Evolutionary conservation across 164 flowering plant genomes (phyloP).

Genomic region (Berberis thunbergii): DNA sequence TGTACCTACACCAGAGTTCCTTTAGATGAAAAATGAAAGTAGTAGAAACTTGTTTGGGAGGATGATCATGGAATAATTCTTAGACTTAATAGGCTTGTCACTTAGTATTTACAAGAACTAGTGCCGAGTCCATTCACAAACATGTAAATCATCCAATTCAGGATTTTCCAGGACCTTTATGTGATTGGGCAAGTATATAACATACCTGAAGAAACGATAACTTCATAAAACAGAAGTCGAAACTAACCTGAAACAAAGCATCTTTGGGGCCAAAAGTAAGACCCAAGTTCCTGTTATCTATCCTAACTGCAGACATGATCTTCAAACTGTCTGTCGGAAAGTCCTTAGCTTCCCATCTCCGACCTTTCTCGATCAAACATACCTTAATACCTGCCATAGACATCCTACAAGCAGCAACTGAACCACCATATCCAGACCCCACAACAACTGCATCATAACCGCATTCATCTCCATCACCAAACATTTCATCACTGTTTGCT

Average conservation of each 20-base stretch:
- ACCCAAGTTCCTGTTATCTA: slow-evolving; percentile 29
- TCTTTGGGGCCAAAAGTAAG: slow-evolving; percentile 37
- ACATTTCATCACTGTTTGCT: neutral
- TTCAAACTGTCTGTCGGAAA: slow-evolving; percentile 41
- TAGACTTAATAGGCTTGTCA: too few species aligned
- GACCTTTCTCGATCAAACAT: slow-evolving; percentile 51
- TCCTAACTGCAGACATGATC: slow-evolving; percentile 27
- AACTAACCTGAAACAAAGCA: slow-evolving; percentile 52
- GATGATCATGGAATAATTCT: too few species aligned
- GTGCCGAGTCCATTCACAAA: too few species aligned
- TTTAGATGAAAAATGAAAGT: too few species aligned
- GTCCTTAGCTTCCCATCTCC: slow-evolving; percentile 43
- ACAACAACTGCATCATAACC: slow-evolving; percentile 52
- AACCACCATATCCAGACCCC: slow-evolving; percentile 64
- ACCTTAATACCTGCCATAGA: slow-evolving; percentile 47
- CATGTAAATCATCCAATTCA: too few species aligned
- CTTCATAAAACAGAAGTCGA: neutral
- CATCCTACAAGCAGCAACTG: slow-evolving; percentile 52
- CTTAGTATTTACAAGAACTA: too few species aligned
- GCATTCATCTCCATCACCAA: slow-evolving; percentile 12
- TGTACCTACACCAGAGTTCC: slow-evolving; percentile 19
- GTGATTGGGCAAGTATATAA: too few species aligned
- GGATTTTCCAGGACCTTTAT: too few species aligned
- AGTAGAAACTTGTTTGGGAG: too few species aligned
- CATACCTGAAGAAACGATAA: neutral